Evolutionary conservation across 805 yeast genomes (phyloP), one percentile per base, ranked within the genome.

Genomic region (Yarrowia sp.): DNA sequence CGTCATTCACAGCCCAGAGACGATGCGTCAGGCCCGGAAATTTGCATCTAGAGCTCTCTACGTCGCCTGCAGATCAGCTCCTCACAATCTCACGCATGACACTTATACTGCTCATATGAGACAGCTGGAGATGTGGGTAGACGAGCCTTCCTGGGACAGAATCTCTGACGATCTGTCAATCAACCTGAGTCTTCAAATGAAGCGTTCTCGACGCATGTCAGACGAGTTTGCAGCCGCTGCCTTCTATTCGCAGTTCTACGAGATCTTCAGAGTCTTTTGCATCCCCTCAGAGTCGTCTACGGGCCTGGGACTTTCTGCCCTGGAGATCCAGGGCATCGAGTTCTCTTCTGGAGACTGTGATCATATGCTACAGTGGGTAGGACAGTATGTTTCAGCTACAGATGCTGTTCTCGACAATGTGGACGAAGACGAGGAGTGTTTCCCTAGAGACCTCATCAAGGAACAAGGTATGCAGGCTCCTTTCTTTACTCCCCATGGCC

Each of bases 21-120:
- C 64, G 0, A 24, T 58, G 40, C 49, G 64, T 0, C 50, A 58
- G 24, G 64, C 64, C 14, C 50, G 64, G 10, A 13, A n/a, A 7
- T 58, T 58, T 42, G 64, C 64, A 9, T 58, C 64, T n/a, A 58
- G 64, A 43, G 64, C 64, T 43, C 64, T 58, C 34, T 58, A 58
- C 12, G 49, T 43, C 2, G 64, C 64, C 33, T 42, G 49, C n/a
- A 30, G 64, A 14, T 58, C 64, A 24, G 39, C 64, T 43, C 64
- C 64, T 14, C 50, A 58, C 17, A 58, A 58, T 58, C 64, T 58
- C 33, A 58, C 64, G 2, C 55, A 61, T 3, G 46, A 61, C 15
- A 47, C 53, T 3, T 61, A 46, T 44, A 46, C 36, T 20, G 9
- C 55, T 8, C 53, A 61, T 12, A 46, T 61, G 53, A 9, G 17